Conservation (phyloP, 306 rosid genomes). For the Canavalia gladiata region DNA sequence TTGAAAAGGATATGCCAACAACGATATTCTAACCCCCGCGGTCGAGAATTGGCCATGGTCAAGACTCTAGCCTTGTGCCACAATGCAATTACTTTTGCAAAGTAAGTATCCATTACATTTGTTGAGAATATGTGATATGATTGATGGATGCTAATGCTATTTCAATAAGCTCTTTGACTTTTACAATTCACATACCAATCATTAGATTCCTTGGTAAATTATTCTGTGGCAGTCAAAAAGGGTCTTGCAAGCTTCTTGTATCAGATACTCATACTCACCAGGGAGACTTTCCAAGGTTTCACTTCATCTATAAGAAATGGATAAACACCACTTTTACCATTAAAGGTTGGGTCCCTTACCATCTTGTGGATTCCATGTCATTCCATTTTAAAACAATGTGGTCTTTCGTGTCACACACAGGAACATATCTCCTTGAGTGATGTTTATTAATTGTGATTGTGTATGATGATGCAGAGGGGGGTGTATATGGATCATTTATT, state of each 20-base stretch:
- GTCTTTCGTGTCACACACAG: constrained; percentile 10
- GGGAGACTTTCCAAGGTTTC: constrained; percentile 82
- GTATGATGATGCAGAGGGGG: constrained; percentile 61
- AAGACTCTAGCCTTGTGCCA: constrained; percentile 85
- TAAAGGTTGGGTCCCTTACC: constrained; percentile 61
- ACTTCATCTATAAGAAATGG: constrained; percentile 94
- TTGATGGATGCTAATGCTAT: not conserved
- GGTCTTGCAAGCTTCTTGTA: constrained; percentile 80
- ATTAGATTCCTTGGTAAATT: not conserved
- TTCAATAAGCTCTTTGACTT: not conserved
- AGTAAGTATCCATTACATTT: constrained; percentile 58
- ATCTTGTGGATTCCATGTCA: constrained; percentile 12
- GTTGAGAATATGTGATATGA: not conserved
- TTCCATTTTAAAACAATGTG: not conserved
- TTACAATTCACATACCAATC: not conserved
- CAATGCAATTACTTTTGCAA: constrained; percentile 76
- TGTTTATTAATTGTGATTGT: constrained; percentile 3
- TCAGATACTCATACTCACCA: constrained; percentile 86
- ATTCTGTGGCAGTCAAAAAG: constrained; percentile 58
- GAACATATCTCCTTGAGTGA: not conserved
- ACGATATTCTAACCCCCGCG: constrained; percentile 70
- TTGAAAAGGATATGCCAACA: constrained; percentile 76
- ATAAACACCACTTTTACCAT: constrained; percentile 73
- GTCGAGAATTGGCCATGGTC: constrained; percentile 89
- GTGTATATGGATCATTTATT: constrained; percentile 67